phyloP scores from a whole-genome alignment of 2,329 filamentous ascomycete genomes.

The Pochonia chlamydosporia region DNA sequence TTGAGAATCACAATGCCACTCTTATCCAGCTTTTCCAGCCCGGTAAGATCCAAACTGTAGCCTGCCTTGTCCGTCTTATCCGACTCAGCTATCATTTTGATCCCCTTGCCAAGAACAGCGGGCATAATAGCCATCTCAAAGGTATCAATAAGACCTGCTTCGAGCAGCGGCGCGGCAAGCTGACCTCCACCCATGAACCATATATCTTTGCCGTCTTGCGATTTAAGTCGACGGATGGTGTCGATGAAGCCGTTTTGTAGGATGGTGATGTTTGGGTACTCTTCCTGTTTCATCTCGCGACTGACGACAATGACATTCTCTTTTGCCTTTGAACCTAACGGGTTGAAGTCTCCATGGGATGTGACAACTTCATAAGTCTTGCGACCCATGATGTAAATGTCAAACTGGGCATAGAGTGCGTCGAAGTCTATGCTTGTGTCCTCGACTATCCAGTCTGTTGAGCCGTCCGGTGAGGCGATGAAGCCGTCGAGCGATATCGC shows the following conservation, averaged over 20 bases:
- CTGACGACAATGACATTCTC: constrained; percentile 25
- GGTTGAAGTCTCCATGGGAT: constrained; percentile 14
- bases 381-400: constrained; percentile 29
- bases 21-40: constrained; percentile 8
- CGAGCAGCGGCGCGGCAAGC: constrained; percentile 21
- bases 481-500: constrained; percentile 29
- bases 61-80: neutral
- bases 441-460: constrained; percentile 24
- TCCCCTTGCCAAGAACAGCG: constrained; percentile 16
- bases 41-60: constrained; percentile 9
- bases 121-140: constrained; percentile 23
- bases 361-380: constrained; percentile 27
- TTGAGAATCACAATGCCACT: constrained; percentile 18
- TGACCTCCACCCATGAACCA: constrained; percentile 31
- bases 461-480: constrained; percentile 24
- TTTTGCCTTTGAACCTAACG: constrained; percentile 12
- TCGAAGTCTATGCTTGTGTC: constrained; percentile 27
- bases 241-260: constrained; percentile 14
- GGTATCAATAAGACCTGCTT: constrained; percentile 22
- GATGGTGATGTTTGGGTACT: constrained; percentile 17
- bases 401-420: constrained; percentile 23
- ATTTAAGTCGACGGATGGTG: constrained; percentile 16
- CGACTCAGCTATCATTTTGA: constrained; percentile 14
- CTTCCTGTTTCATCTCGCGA: constrained; percentile 10
- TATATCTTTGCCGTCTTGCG: constrained; percentile 18